Evolutionary conservation across 2,329 filamentous ascomycete species (phyloP), one percentile per base, ranked within the genome.

Genomic region (Cladophialophora chaetospira): DNA sequence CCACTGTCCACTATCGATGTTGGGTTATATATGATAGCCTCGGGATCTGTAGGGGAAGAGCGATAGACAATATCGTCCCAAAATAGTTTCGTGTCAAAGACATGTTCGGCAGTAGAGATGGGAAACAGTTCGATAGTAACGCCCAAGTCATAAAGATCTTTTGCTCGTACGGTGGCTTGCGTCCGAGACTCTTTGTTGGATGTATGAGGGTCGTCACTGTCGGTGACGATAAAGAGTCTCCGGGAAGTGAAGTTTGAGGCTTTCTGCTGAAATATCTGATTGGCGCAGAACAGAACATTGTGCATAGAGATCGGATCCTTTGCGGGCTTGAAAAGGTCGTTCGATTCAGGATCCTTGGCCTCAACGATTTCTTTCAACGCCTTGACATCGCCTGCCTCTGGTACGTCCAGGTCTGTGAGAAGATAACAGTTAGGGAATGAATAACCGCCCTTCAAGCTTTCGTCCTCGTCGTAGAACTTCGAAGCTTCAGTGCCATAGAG

Each of bases 11-110:
- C 49, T 13, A 64, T 53, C 13, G 63, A 60, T 8, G 63, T 42
- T 6, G 72, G 76, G 8, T 83, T 71, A 33, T 82, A 77, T 5
- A 79, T 75, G 9, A 83, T 81, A 3, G 83, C 85, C 63, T 88
- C 88, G 55, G 90, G 89, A 43, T 90, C 85, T 9, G 81, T 77
- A 3, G 88, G 84, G 29, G 89, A 77, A 3, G 78, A 82, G 56
- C 87, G 88, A 73, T 97, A 97, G 58, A 97, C 87, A 46, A 99
- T 94, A 69, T 97, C 91, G 88, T 97, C 90, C 72, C 97, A 99
- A 72, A 99, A 99, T 56, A 88, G 92, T 55, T 83, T 79, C 3
- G 89, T 78, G 63, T 96, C 88, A 68, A 99, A 99, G 29, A 82
- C 82, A 61, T 83, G 80, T 25, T 86, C 86, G 1, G 83, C 83